A percentile compares a stretch with the other conserved stretches of the same genome.
phyloP scores from a whole-genome alignment of 352 stramenopile genomes.

The Pythium scleroteichum region DNA sequence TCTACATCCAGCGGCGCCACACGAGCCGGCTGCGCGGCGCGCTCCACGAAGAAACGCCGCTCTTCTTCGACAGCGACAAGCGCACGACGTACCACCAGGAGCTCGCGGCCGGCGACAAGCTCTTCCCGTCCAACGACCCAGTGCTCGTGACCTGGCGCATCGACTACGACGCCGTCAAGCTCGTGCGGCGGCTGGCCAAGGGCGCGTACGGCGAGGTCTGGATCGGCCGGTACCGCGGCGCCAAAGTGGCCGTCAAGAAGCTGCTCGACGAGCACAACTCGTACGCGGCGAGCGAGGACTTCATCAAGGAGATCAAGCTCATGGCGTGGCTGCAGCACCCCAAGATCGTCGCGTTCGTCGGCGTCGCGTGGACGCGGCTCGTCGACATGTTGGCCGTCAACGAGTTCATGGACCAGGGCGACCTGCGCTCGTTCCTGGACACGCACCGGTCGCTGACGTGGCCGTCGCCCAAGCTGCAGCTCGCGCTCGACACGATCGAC shows the following conservation, averaged over 20 bases:
- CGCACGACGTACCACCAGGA: slow-evolving; percentile 59
- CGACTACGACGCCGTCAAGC: slow-evolving; percentile 67
- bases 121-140: slow-evolving; percentile 71
- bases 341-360: slow-evolving; percentile 68
- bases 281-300: slow-evolving; percentile 56
- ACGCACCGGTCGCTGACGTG: slow-evolving; percentile 29
- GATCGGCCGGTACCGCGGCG: slow-evolving; percentile 62
- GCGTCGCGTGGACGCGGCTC: slow-evolving; percentile 70
- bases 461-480: slow-evolving; percentile 47
- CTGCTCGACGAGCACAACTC: slow-evolving; percentile 45
- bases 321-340: slow-evolving; percentile 72
- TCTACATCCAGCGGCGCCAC: slow-evolving; percentile 38
- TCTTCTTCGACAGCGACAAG: slow-evolving; percentile 74
- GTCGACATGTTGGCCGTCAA: slow-evolving; percentile 69
- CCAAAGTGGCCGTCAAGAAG: slow-evolving; percentile 60
- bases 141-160: slow-evolving; percentile 73
- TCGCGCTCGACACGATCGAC: slow-evolving; percentile 63
- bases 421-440: slow-evolving; percentile 59
- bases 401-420: slow-evolving; percentile 71
- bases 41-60: slow-evolving; percentile 67
- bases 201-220: slow-evolving; percentile 74
- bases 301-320: slow-evolving; percentile 69
- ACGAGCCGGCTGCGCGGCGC: slow-evolving; percentile 43
- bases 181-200: slow-evolving; percentile 65
- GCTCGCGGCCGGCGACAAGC: slow-evolving; percentile 52